Evolutionary conservation across 2,329 filamentous ascomycete species (phyloP).

Genomic region (Beauveria scarabaeidicola): DNA sequence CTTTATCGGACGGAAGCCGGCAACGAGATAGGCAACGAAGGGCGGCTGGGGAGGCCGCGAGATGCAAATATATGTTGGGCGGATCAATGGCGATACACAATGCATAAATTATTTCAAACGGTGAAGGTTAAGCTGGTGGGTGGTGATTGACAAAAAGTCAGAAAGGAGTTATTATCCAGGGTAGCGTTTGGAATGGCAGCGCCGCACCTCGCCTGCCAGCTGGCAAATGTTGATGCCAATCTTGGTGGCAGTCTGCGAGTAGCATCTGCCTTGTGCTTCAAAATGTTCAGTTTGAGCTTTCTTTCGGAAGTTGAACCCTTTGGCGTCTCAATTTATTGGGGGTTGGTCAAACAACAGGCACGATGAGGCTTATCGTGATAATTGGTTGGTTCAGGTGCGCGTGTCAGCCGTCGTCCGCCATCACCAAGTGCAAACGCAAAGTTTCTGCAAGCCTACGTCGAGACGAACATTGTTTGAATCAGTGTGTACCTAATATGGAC

Average conservation of each 20-base stretch:
- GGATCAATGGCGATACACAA: neutral
- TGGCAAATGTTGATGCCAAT: neutral
- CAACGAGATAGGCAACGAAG: neutral
- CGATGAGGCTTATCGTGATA: neutral
- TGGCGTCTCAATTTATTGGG: neutral
- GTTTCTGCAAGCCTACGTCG: too few species aligned
- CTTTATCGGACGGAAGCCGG: conserved; percentile 52
- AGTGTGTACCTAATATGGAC: too few species aligned
- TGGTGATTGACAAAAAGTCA: neutral
- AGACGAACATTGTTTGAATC: too few species aligned
- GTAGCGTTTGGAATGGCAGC: neutral
- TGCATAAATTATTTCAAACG: neutral
- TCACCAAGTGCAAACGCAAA: neutral
- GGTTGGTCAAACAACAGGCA: neutral
- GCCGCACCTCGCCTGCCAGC: neutral
- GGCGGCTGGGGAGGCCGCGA: neutral
- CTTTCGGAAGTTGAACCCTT: neutral
- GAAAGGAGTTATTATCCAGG: neutral
- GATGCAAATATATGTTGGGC: neutral
- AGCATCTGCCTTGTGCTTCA: neutral
- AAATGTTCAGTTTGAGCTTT: neutral
- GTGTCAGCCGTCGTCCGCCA: too few species aligned
- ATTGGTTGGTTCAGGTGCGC: too few species aligned
- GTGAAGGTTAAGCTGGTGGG: neutral
- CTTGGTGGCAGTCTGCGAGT: neutral